Conservation (phyloP, 257 asterid genomes). For the Gentiana macrophylla region DNA sequence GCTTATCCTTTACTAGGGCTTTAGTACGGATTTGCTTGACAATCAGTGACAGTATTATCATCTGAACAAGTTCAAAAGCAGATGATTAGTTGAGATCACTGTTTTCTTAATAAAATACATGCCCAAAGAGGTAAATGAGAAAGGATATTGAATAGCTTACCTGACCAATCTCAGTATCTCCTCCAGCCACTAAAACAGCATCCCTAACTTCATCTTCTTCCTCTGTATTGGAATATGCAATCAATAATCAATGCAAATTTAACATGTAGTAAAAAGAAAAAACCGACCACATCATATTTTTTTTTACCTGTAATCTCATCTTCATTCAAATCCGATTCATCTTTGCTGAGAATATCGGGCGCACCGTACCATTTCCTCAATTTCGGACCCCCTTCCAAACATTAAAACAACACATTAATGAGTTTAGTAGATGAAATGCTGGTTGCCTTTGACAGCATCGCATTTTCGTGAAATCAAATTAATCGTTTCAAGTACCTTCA, state of each 20-base stretch:
- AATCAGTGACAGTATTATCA: constrained; percentile 73
- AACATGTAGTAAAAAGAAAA: not conserved
- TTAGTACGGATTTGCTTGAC: constrained; percentile 67
- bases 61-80: constrained; percentile 26
- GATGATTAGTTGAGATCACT: not conserved
- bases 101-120: no score
- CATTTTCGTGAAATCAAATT: not conserved
- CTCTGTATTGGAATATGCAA: constrained; percentile 19
- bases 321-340: constrained; percentile 35
- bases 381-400: constrained; percentile 84
- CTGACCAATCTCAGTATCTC: constrained; percentile 96
- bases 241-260: constrained; percentile 2
- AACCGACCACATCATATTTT: not conserved
- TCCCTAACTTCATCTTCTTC: constrained; percentile 68
- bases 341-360: constrained; percentile 56
- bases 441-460: not conserved
- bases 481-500: constrained; percentile 39
- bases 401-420: not conserved
- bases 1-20: constrained; percentile 84
- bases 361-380: constrained; percentile 99
- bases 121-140: no score
- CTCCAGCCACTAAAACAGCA: constrained; percentile 84
- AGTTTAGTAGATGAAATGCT: not conserved
- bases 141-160: constrained; percentile 6
- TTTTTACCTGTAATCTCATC: constrained; percentile 50